Evolutionary conservation across 1,284 basidiomycete genomes (phyloP), one percentile per base, ranked within the genome.

Genomic region (Trametes sp.): DNA sequence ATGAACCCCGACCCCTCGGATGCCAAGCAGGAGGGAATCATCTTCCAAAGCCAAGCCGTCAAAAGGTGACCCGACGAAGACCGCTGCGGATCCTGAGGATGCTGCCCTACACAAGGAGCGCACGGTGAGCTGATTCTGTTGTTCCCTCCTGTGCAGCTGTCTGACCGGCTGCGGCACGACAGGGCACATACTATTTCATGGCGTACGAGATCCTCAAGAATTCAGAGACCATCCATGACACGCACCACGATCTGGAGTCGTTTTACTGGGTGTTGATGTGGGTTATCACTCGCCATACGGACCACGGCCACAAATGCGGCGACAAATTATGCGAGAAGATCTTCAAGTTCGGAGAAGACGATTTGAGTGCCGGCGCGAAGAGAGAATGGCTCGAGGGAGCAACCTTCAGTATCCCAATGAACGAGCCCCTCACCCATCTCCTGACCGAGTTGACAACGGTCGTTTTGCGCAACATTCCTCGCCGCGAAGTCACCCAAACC

Each of bases 221-320:
- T 11, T 19, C 28, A 14, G 36, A 38, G 6, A 29, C 26, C 9
- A 42, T 61, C 26, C 63, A 61, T 21, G 5, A 51, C 11, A 21
- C 41, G 4, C 28, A 49, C 28, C 62, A 64, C 44, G 62, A 64
- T 11, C 49, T 64, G 16, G 62, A 64, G n/a, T 63, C 54, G 9
- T 57, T 31, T 56, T 63, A 54, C 54, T 66, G 64, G 64, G 52
- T 61, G 2, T 23, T 63, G 4, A 21, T 63, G 3, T 66, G 65
- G 58, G 46, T 66, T 14, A 31, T 66, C 4, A 44, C 63, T 2
- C 65, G 61, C 1, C 53, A 61, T 23, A 59, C 64, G 1, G 23
- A 1, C 8, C 46, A 50, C 36, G 24, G 36, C 9, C 21, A 42
- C 21, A n/a, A n/a, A 11, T 29, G 35, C n/a, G 36, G 44, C 6